Evolutionary conservation across 2,329 filamentous ascomycete genomes (phyloP).

Genomic region (Diaporthe helianthi): DNA sequence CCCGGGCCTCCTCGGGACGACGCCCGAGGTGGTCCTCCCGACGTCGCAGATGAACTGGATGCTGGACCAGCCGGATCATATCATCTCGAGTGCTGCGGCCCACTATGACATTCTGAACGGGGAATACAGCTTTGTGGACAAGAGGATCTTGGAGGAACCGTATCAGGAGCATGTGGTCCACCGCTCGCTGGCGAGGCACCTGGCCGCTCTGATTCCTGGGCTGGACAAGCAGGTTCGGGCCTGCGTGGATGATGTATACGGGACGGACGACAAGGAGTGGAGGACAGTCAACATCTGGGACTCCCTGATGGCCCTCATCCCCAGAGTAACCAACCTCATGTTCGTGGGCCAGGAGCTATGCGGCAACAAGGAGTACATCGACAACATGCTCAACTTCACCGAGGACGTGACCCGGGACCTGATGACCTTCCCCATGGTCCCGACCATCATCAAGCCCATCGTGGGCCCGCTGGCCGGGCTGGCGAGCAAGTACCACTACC

Average conservation of each 20-base stretch:
- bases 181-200: slow-evolving; percentile 51
- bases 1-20: slow-evolving; percentile 49
- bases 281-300: slow-evolving; percentile 53
- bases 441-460: slow-evolving; percentile 56
- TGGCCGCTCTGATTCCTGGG: slow-evolving; percentile 48
- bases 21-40: slow-evolving; percentile 54
- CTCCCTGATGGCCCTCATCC: slow-evolving; percentile 51
- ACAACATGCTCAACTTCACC: slow-evolving; percentile 57
- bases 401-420: slow-evolving; percentile 55
- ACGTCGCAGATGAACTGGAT: slow-evolving; percentile 53
- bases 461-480: slow-evolving; percentile 54
- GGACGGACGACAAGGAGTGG: slow-evolving; percentile 45
- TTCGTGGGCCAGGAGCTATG: slow-evolving; percentile 48
- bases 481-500: slow-evolving; percentile 56
- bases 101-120: slow-evolving; percentile 49
- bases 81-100: slow-evolving; percentile 50
- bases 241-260: slow-evolving; percentile 47
- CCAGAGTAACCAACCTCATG: slow-evolving; percentile 52
- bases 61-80: slow-evolving; percentile 53
- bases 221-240: slow-evolving; percentile 50
- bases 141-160: slow-evolving; percentile 43
- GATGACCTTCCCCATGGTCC: slow-evolving; percentile 54
- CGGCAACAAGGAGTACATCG: slow-evolving; percentile 54
- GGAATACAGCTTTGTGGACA: slow-evolving; percentile 52
- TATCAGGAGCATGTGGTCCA: slow-evolving; percentile 53